Percentiles rank a stretch among this genome's conserved stretches.
Conservation (phyloP, 2,329 filamentous ascomycete species). For the Aspergillus sclerotialis region DNA sequence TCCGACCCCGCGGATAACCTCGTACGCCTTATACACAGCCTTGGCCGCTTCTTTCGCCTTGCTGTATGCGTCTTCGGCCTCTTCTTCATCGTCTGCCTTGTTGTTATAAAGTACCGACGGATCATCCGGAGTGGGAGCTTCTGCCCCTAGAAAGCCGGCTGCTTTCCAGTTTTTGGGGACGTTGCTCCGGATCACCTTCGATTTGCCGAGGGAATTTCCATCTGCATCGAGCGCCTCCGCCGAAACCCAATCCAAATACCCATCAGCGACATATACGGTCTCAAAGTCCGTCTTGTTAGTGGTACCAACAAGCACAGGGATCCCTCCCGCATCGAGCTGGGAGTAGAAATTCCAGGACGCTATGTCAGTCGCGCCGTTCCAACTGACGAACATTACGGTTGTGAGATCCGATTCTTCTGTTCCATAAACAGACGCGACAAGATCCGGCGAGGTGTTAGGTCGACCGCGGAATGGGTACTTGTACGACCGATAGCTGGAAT, state of each 20-base stretch:
- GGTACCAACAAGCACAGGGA: slow-evolving; percentile 17
- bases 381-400: slow-evolving; percentile 29
- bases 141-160: slow-evolving; percentile 21
- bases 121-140: slow-evolving; percentile 19
- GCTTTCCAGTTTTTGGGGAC: slow-evolving; percentile 22
- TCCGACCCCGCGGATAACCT: slow-evolving; percentile 23
- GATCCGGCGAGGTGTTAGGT: slow-evolving; percentile 23
- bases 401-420: slow-evolving; percentile 13
- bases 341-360: slow-evolving; percentile 30
- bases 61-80: slow-evolving; percentile 2
- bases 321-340: slow-evolving; percentile 1
- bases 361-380: slow-evolving; percentile 47
- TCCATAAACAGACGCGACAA: slow-evolving; percentile 26
- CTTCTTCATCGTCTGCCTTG: slow-evolving; percentile 11
- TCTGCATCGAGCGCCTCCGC: slow-evolving; percentile 22
- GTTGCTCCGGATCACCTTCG: slow-evolving; percentile 15
- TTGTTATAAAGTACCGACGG: slow-evolving; percentile 14
- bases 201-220: slow-evolving; percentile 21
- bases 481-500: slow-evolving; percentile 35
- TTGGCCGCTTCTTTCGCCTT: slow-evolving; percentile 20
- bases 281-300: slow-evolving; percentile 30
- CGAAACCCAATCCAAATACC: slow-evolving; percentile 24
- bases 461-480: slow-evolving; percentile 32
- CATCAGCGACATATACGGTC: slow-evolving; percentile 24
- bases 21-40: slow-evolving; percentile 22